Percentiles rank a stretch among this genome's conserved stretches.
These are phyloP conservation scores for Tuber magnatum DNA, from an alignment of 495 filamentous ascomycete genomes.

Conservation along the genomic window DNA sequence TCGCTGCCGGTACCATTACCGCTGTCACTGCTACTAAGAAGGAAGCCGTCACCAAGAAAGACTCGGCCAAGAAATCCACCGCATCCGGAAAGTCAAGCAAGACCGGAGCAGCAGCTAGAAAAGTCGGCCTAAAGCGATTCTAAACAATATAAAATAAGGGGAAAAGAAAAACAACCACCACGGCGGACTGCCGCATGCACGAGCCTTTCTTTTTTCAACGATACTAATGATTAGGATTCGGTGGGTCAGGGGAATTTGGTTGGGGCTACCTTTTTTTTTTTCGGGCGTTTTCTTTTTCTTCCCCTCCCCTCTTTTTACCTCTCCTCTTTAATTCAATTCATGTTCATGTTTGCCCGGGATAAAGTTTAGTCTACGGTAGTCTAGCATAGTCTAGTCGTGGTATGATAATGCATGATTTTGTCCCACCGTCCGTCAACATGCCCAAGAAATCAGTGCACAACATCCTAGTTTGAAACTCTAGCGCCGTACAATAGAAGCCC, in stretches of 20 bases:
- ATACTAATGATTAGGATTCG: not conserved
- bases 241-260: not conserved
- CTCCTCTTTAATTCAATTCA: not conserved
- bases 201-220: not conserved
- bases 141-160: constrained; percentile 7
- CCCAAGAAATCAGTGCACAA: not conserved
- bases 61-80: constrained; percentile 12
- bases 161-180: no score
- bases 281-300: not conserved
- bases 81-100: constrained; percentile 32
- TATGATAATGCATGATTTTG: not conserved
- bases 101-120: constrained; percentile 15
- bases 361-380: not conserved
- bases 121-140: constrained; percentile 37
- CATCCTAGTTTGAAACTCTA: not conserved
- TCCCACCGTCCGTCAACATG: not conserved
- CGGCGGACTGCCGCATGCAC: not conserved
- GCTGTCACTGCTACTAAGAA: not conserved
- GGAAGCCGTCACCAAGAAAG: not conserved
- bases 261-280: not conserved
- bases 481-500: not conserved
- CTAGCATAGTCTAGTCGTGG: not conserved
- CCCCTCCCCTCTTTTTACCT: not conserved
- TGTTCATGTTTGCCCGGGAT: not conserved
- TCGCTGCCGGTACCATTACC: not conserved